Conservation (phyloP, 2,329 filamentous ascomycete species). For the Talaromyces verruculosus region DNA sequence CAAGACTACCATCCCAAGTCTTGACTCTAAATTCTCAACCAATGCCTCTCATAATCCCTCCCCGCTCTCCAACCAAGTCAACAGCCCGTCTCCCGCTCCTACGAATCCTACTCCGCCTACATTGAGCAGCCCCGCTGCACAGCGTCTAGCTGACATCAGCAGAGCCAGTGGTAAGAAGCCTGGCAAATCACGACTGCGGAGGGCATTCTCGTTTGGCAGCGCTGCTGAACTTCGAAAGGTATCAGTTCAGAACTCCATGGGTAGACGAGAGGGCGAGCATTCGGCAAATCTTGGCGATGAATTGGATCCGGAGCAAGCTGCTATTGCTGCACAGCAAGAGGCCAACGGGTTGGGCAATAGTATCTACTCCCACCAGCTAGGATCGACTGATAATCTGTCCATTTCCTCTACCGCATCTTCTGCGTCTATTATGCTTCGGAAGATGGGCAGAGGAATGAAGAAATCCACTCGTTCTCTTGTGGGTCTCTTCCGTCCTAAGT, state of each 20-base stretch:
- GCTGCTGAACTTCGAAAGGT: conserved; percentile 83
- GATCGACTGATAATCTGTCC: conserved; percentile 86
- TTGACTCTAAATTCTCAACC: conserved; percentile 31
- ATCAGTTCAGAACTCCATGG: conserved; percentile 61
- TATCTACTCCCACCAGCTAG: conserved; percentile 78
- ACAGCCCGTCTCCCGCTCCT: conserved; percentile 49
- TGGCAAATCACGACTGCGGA: conserved; percentile 80
- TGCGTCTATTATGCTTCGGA: conserved; percentile 65
- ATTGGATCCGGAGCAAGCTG: conserved; percentile 82
- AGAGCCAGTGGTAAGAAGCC: conserved; percentile 75
- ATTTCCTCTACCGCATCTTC: conserved; percentile 52
- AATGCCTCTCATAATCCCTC: conserved; percentile 54
- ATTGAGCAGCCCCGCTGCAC: conserved; percentile 67
- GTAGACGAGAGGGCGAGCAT: conserved; percentile 59
- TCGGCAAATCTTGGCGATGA: conserved; percentile 61
- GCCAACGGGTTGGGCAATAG: conserved; percentile 85
- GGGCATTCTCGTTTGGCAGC: conserved; percentile 96
- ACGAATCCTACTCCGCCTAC: background rate
- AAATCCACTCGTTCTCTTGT: conserved; percentile 87
- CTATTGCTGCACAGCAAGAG: conserved; percentile 90
- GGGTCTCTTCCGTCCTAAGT: conserved; percentile 93
- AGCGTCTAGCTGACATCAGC: conserved; percentile 82
- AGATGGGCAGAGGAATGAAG: conserved; percentile 99
- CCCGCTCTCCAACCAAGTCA: conserved; percentile 70
- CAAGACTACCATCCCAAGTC: conserved; percentile 38